Conservation (phyloP, 208 protist species). For the Trypanosomatidae sp. region DNA sequence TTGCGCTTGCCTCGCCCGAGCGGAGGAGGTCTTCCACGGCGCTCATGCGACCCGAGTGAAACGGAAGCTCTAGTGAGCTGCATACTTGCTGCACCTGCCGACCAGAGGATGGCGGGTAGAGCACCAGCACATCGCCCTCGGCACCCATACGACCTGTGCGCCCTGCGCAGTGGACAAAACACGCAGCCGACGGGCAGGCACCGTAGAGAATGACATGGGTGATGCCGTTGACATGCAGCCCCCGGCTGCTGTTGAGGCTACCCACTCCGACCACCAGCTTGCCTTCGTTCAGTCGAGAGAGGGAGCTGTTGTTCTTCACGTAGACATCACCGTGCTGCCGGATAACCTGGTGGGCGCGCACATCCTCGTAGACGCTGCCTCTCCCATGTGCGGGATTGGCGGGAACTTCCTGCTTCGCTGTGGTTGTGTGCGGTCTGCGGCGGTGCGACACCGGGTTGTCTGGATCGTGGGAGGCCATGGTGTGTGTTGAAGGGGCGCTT, state of each 20-base stretch:
- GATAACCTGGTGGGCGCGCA: slow-evolving; percentile 47
- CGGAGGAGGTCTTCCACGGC: slow-evolving; percentile 58
- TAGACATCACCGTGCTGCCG: slow-evolving; percentile 56
- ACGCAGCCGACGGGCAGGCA: slow-evolving; percentile 43
- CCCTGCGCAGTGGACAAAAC: slow-evolving; percentile 88
- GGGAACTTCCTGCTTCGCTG: background rate
- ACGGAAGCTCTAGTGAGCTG: slow-evolving; percentile 70
- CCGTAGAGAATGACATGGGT: slow-evolving; percentile 88
- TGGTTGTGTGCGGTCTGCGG: background rate
- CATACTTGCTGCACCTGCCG: slow-evolving; percentile 79
- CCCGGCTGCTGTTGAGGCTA: slow-evolving; percentile 61
- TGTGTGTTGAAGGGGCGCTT: background rate
- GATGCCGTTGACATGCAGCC: slow-evolving; percentile 80
- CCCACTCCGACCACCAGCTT: slow-evolving; percentile 69
- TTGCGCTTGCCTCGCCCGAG: background rate
- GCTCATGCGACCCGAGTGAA: slow-evolving; percentile 51
- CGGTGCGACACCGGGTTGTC: background rate
- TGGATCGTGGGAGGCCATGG: background rate
- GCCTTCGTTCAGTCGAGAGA: slow-evolving; percentile 65
- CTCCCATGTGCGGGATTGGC: background rate
- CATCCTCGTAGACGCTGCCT: slow-evolving; percentile 18
- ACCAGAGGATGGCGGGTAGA: slow-evolving; percentile 72
- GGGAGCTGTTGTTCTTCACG: slow-evolving; percentile 70
- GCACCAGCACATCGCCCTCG: slow-evolving; percentile 76
- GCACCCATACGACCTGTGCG: slow-evolving; percentile 85